Evolutionary conservation across 805 yeast species (phyloP).

Genomic region (Yarrowia sp.): DNA sequence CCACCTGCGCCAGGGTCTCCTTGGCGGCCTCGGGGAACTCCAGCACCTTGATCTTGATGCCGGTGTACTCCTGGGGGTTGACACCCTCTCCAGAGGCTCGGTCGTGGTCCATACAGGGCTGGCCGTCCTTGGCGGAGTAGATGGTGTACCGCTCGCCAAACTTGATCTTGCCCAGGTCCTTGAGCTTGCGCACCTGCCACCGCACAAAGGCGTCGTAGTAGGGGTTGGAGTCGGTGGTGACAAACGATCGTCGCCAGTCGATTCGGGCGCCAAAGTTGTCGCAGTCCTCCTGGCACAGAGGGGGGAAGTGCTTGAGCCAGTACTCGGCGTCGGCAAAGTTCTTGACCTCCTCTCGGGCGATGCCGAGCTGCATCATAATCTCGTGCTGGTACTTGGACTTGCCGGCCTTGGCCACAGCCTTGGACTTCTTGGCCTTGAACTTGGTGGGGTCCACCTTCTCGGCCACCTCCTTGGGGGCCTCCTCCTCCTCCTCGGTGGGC

Average conservation of each 20-base stretch:
- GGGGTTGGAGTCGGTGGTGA: conserved; percentile 94
- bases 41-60: conserved; percentile 79
- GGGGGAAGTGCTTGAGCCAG: conserved; percentile 94
- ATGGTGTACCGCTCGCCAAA: conserved; percentile 98
- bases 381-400: conserved; percentile 94
- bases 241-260: conserved; percentile 96
- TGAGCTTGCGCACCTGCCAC: conserved; percentile 94
- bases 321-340: conserved; percentile 90
- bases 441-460: conserved; percentile 82
- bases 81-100: conserved; percentile 97
- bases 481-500: conserved; percentile 55
- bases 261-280: conserved; percentile 86
- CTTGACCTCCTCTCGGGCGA: conserved; percentile 78
- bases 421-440: conserved; percentile 90
- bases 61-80: conserved; percentile 94
- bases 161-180: conserved; percentile 86
- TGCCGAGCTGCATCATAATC: conserved; percentile 94
- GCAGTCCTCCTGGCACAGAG: conserved; percentile 82
- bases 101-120: conserved; percentile 99
- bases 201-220: conserved; percentile 93
- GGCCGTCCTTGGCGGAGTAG: conserved; percentile 97
- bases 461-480: conserved; percentile 45
- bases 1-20: conserved; percentile 52
- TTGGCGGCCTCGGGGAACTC: conserved; percentile 68
- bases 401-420: conserved; percentile 93